phyloP scores from a whole-genome alignment of 208 protist genomes.

The Endotrypanum monterogeii region DNA sequence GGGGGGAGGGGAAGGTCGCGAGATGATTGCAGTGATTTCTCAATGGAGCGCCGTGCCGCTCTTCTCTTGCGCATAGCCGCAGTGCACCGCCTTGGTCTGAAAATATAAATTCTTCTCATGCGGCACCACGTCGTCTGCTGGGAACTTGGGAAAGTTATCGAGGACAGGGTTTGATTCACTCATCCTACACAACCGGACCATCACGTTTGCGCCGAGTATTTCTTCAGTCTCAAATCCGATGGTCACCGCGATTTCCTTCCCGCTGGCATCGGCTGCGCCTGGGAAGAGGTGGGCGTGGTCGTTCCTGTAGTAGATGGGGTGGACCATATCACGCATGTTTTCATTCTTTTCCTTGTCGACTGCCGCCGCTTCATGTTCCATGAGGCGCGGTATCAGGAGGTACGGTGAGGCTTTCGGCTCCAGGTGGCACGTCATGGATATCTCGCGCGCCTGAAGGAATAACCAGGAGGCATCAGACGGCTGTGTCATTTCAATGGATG shows the following conservation, averaged over 20 bases:
- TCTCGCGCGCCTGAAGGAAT: slow-evolving; percentile 83
- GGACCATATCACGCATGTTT: slow-evolving; percentile 38
- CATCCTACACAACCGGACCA: slow-evolving; percentile 40
- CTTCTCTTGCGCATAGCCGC: slow-evolving; percentile 57
- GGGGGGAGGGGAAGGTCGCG: neutral
- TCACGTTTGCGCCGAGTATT: slow-evolving; percentile 18
- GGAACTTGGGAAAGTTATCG: slow-evolving; percentile 89
- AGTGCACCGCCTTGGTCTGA: slow-evolving; percentile 49
- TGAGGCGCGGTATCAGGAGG: slow-evolving; percentile 71
- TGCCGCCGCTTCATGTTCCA: slow-evolving; percentile 56
- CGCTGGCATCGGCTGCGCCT: slow-evolving; percentile 3
- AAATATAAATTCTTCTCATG: slow-evolving; percentile 50
- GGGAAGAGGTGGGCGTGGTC: slow-evolving; percentile 39
- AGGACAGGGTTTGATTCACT: slow-evolving; percentile 65
- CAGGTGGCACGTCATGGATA: slow-evolving; percentile 63
- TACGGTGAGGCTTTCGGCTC: slow-evolving; percentile 61
- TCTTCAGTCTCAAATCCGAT: slow-evolving; percentile 42
- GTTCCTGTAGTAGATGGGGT: slow-evolving; percentile 74
- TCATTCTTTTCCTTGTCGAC: slow-evolving; percentile 20
- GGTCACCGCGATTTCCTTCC: slow-evolving; percentile 67
- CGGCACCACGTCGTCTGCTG: slow-evolving; percentile 39
- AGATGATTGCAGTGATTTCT: neutral
- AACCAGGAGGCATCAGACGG: slow-evolving; percentile 68
- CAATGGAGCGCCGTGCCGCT: slow-evolving; percentile 31
- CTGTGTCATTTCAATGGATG: slow-evolving; percentile 43